Base-by-base conservation (phyloP, 2,329 filamentous ascomycete genomes). In the Macrophomina pseudophaseolina region DNA sequence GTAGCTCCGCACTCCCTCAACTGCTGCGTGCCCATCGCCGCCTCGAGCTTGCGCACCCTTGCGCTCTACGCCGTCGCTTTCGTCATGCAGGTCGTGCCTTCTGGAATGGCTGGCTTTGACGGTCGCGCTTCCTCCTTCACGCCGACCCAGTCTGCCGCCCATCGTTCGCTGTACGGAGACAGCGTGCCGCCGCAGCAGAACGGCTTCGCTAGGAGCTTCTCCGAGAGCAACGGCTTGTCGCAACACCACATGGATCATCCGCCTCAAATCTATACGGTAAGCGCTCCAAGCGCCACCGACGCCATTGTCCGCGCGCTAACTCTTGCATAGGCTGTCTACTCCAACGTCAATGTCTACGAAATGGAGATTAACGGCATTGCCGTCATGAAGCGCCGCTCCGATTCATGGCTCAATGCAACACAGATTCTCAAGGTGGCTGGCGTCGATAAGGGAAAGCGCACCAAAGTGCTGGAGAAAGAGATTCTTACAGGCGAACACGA, bases 381-480 rank as follows among this genome's bases (percentile, higher is more conserved):
- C 30, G 94, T 98, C 60, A 99, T 99, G 95, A 92, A 95, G 77
- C 90, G 95, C 67, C 90, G 95, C 70, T 91, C 91, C 71, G 95
- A 99, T 79, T 94, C 93, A 71, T 98, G 94, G 92, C 85, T 99
- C 71, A 99, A 99, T 81, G 95, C 95, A 63, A 99, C 95, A 0
- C 95, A 99, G 79, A 98, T 99, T 71, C 87, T 99, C 70, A 99
- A 99, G 76, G 94, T 98, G 42, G 95, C 95, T 42, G 94, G 94
- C 60, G 93, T 99, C 68, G 94, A 97, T 76, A 99, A 99, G 81
- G 95, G 94, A 68, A 96, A 97, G 81, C 91, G 95, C 72, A 98
- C 95, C 67, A 98, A 98, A 80, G 96, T 98, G 7, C 85, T 99
- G 62, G 95, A 99, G 78, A 98, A 98, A 80, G 95, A 99, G 79